Evolutionary conservation across 2,329 filamentous ascomycete genomes (phyloP), one percentile per base, ranked within the genome.

Genomic region (Fusarium xylarioides): DNA sequence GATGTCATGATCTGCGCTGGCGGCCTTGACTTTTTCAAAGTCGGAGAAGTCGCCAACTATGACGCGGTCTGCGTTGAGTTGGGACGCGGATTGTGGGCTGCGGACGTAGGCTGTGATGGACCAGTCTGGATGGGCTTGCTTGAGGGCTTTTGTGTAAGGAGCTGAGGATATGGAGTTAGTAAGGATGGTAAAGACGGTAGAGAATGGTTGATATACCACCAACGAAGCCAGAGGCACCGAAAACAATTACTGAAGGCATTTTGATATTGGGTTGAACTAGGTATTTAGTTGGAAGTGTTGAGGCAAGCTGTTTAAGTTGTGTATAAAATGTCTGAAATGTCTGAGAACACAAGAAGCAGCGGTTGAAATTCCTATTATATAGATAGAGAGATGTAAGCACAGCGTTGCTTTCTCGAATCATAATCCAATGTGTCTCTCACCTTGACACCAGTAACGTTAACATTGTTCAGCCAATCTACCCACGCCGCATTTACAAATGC

Each of bases 211-310:
- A n/a, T 47, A 2, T 68, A 68, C 65, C 65, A 6, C 65, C 65
- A 0, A 68, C 47, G 26, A 68, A 68, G 16, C 65, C 65, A n/a
- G 63, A 68, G 32, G 65, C 65, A 1, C 65, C 65, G 6, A 68
- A 68, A 2, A 68, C 12, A 11, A 68, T 63, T 15, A 68, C 23
- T 26, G 65, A 68, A 68, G 46, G 46, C 65, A 67, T 67, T 23
- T 4, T 35, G 21, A 26, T 42, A 7, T 16, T 42, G 6, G 3
- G 14, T 23, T n/a, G 14, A 23, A 21, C 8, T 16, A 23, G 16
- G 21, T 23, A 23, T 16, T 42, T 42, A 1, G 10, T 23, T n/a
- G 40, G 14, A 23, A n/a, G 40, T 5, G n/a, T 42, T 16, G 40
- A 12, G 1, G 1, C 4, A 18, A 16, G 5, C 5, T 10, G 16